Evolutionary conservation across 805 yeast species (phyloP), one percentile per base, ranked within the genome.

Genomic region (Barnettozyma pratensis): DNA sequence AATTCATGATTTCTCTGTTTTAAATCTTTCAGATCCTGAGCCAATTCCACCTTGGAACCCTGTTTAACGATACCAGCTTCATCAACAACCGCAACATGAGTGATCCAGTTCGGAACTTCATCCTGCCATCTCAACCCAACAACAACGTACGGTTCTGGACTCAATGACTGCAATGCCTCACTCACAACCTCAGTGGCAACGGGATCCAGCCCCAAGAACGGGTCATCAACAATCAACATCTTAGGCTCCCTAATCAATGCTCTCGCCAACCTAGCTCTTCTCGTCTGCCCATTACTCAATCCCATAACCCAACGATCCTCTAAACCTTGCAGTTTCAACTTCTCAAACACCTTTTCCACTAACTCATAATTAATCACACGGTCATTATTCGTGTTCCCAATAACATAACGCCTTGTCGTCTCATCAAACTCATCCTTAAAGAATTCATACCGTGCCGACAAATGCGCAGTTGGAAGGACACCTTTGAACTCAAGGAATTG

Each of bases 141-240:
- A 6, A 89, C 78, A 7, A 88, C 74, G 29, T 80, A 68, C 2
- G 85, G 82, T 9, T 61, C 59, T 14, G 76, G 74, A 2, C 75
- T 68, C 11, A 80, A 58, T 3, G 60, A 56, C 7, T 58, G 52
- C 45, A 88, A 67, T 0, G 84, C 77, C 0, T 68, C 59, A 14
- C 88, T 78, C 19, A 92, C 87, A 7, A 76, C 66, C 1, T 65
- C 51, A 0, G 87, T 71, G 10, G 95, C 91, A 1, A 65, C 61
- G 0, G 96, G 94, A 59, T 92, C 99, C 14, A 92, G 71, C 0
- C 98, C 99, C 38, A 94, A 65, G 58, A 90, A 92, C 8, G 97
- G 97, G 59, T 94, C 98, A 64, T 94, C 98, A 19, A 92, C 74
- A 5, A 92, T 62, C 46, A 90, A 67, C 31, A 90, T 54, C 40